phyloP scores from a whole-genome alignment of 2,329 filamentous ascomycete genomes.

The Xylariales sp. region DNA sequence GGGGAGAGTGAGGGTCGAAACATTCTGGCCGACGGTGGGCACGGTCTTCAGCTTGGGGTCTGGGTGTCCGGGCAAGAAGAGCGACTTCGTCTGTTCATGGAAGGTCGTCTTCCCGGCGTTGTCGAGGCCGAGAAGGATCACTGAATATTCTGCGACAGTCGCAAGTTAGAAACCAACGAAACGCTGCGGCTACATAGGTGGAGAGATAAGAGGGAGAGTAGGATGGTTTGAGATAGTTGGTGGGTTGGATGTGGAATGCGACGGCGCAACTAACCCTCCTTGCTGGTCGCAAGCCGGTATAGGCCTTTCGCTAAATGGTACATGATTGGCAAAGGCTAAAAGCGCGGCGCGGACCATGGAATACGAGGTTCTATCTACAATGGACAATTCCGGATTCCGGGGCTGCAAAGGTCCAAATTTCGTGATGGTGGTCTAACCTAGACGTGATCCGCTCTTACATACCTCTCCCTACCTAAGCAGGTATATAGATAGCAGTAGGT shows the following conservation, averaged over 20 bases:
- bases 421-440: constrained; percentile 8
- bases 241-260: constrained; percentile 16
- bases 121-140: constrained; percentile 95
- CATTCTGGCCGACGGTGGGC: constrained; percentile 96
- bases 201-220: background rate
- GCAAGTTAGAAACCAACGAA: constrained; percentile 26
- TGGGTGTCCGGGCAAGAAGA: constrained; percentile 74
- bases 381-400: background rate
- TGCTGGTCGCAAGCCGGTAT: constrained; percentile 94
- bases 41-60: constrained; percentile 84
- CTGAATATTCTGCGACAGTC: constrained; percentile 81
- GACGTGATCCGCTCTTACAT: constrained; percentile 7
- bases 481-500: no score
- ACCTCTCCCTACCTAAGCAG: no score
- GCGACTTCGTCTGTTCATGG: constrained; percentile 93
- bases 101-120: constrained; percentile 99
- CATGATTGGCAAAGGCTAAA: constrained; percentile 63
- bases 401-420: constrained; percentile 8
- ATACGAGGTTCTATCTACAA: background rate
- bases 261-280: constrained; percentile 75
- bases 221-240: background rate
- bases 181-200: constrained; percentile 4
- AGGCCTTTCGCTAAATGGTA: constrained; percentile 96
- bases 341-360: background rate
- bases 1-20: constrained; percentile 87